Base-by-base conservation (phyloP, 2,329 filamentous ascomycete species). In the Arachnopeziza araneosa region DNA sequence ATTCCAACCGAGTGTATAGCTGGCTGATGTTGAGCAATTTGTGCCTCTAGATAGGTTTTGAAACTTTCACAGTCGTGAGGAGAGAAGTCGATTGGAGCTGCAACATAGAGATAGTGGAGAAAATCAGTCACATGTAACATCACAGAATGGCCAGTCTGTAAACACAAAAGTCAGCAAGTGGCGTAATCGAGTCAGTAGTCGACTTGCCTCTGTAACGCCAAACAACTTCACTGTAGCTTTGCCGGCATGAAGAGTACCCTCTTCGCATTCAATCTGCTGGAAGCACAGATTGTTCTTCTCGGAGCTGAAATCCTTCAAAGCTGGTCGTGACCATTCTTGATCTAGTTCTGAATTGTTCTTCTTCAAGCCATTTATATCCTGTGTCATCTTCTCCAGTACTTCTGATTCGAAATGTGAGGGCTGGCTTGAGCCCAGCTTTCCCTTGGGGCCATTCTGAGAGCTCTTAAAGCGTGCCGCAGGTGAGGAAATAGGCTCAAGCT, bases 121-220 rank as follows among this genome's bases (percentile, higher is more conserved):
- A 99, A 99, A 71, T 92, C 91, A 19, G 90, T 96, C 64, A 99
- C 93, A 74, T 99, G 95, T 14, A 99, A 80, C 74, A 99, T 84
- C 49, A 96, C 91, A 2, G 95, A 99, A 75, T 99, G 89, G 57
- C 95, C 95, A 62, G 79, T 74, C 68, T 84, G 76, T 1, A 58
- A 32, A 57, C 55, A 69, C 24, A 8, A 26, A n/a, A 9, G 24
- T 26, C 58, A 70, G 64, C 53, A 53, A 23, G 24, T 19, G 58
- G n/a, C 32, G 9, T 51, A 48, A 30, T 50, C 24, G 21, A 55
- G 22, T 10, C 4, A 24, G 22, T 12, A 23, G 10, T 32, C n/a
- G 54, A 67, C 72, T 59, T 75, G 86, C 86, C 79, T 89, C 86
- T 36, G 91, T 96, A 3, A 98, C 92, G 69, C 95, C 95, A 75